These are phyloP conservation scores for Kodamaea fukazawae DNA, from an alignment of 805 yeast genomes.

Conservation along the genomic window DNA sequence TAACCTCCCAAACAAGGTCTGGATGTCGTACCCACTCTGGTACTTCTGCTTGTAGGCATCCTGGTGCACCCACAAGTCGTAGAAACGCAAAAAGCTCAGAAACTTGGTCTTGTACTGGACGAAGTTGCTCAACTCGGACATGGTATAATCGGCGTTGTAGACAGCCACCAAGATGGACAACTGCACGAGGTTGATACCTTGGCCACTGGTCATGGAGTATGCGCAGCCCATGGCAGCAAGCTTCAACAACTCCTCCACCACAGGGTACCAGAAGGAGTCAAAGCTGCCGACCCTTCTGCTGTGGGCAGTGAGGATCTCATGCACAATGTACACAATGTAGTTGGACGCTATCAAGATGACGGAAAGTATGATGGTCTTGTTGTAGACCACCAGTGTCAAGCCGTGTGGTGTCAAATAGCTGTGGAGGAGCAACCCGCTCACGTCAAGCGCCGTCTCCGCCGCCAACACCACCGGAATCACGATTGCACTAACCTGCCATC, in stretches of 20 bases:
- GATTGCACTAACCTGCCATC: no score
- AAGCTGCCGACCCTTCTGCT: conserved; percentile 6
- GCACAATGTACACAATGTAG: conserved; percentile 11
- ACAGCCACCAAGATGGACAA: conserved; percentile 11
- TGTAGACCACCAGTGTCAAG: conserved; percentile 1
- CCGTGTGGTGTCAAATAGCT: not conserved
- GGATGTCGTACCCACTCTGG: conserved; percentile 12
- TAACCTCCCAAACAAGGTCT: conserved; percentile 10
- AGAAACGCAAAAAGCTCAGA: conserved; percentile 15
- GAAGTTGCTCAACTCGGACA: not conserved
- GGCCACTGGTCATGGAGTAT: not conserved
- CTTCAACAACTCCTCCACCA: conserved; percentile 13
- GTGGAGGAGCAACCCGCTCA: not conserved
- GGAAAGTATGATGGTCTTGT: conserved; percentile 12
- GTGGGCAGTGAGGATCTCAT: conserved; percentile 14
- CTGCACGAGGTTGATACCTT: conserved; percentile 9
- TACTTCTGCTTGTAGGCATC: conserved; percentile 11
- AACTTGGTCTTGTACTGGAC: conserved; percentile 12
- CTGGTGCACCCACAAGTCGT: conserved; percentile 19
- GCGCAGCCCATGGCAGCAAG: conserved; percentile 7
- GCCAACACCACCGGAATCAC: not conserved
- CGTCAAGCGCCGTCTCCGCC: not conserved
- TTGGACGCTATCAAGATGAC: conserved; percentile 7
- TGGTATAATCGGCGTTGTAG: conserved; percentile 4
- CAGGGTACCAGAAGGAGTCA: conserved; percentile 15